These are phyloP conservation scores for Penicillium manginii DNA, from an alignment of 495 filamentous ascomycete species.

Conservation along the genomic window DNA sequence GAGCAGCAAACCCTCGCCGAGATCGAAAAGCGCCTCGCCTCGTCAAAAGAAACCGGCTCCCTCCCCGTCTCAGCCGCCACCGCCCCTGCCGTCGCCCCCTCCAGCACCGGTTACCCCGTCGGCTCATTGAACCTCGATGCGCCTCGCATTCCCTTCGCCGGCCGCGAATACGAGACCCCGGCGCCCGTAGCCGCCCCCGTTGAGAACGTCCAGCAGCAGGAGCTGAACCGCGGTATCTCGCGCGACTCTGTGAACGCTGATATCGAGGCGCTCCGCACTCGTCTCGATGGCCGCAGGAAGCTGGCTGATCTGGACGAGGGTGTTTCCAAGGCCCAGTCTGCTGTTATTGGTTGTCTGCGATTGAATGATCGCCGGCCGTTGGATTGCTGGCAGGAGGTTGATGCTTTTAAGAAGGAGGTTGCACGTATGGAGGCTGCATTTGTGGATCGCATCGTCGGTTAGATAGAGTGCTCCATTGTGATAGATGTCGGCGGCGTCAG, in stretches of 20 bases:
- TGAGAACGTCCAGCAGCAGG: slow-evolving; percentile 15
- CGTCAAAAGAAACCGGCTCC: slow-evolving; percentile 39
- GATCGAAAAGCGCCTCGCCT: slow-evolving; percentile 58
- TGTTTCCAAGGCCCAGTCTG: slow-evolving; percentile 72
- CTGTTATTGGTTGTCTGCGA: slow-evolving; percentile 81
- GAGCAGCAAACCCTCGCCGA: slow-evolving; percentile 59
- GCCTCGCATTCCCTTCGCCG: slow-evolving; percentile 51
- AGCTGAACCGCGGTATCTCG: slow-evolving; percentile 50
- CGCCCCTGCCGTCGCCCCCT: slow-evolving; percentile 33
- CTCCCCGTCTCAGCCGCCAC: slow-evolving; percentile 35
- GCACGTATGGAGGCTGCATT: slow-evolving; percentile 81
- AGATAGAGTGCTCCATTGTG: slow-evolving; percentile 14
- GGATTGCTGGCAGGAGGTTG: slow-evolving; percentile 95
- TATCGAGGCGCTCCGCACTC: slow-evolving; percentile 72
- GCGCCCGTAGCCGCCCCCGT: slow-evolving; percentile 22
- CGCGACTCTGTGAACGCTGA: slow-evolving; percentile 62
- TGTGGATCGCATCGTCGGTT: slow-evolving; percentile 79
- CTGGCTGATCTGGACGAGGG: slow-evolving; percentile 65
- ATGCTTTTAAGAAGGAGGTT: slow-evolving; percentile 85
- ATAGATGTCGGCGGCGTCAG: neutral
- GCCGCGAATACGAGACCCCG: slow-evolving; percentile 41
- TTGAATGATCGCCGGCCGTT: slow-evolving; percentile 87
- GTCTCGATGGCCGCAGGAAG: slow-evolving; percentile 76
- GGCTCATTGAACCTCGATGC: slow-evolving; percentile 53
- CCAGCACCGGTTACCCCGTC: slow-evolving; percentile 38